phyloP scores from a whole-genome alignment of 2,329 filamentous ascomycete species.

The Paraphoma sp. region DNA sequence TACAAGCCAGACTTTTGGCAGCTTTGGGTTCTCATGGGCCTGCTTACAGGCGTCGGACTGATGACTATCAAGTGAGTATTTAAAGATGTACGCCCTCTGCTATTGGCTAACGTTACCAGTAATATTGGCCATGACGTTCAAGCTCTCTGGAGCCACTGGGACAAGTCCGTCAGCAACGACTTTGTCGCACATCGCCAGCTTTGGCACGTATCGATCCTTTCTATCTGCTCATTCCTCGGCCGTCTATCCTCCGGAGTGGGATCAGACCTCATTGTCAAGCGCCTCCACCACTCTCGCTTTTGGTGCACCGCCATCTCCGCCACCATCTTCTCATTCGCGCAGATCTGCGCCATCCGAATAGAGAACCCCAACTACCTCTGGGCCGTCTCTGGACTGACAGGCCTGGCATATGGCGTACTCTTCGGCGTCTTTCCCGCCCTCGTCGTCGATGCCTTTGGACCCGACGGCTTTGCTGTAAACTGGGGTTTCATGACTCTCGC shows the following conservation, averaged over 20 bases:
- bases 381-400: slow-evolving; percentile 81
- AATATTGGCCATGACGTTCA: slow-evolving; percentile 93
- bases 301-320: slow-evolving; percentile 89
- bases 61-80: slow-evolving; percentile 96
- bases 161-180: slow-evolving; percentile 72
- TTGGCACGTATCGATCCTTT: slow-evolving; percentile 94
- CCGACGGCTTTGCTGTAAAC: slow-evolving; percentile 87
- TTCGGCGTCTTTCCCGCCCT: slow-evolving; percentile 95
- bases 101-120: slow-evolving; percentile 57
- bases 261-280: slow-evolving; percentile 87
- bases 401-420: slow-evolving; percentile 88
- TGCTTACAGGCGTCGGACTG: slow-evolving; percentile 90
- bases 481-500: slow-evolving; percentile 96
- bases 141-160: slow-evolving; percentile 87
- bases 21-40: slow-evolving; percentile 82
- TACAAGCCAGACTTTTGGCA: slow-evolving; percentile 85
- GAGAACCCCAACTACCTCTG: slow-evolving; percentile 78
- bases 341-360: slow-evolving; percentile 77
- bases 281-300: slow-evolving; percentile 78
- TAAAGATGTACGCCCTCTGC: not conserved
- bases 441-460: slow-evolving; percentile 85
- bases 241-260: slow-evolving; percentile 77
- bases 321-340: slow-evolving; percentile 78
- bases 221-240: slow-evolving; percentile 83
- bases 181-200: slow-evolving; percentile 84